Percentiles rank a stretch among this genome's conserved stretches.
These are phyloP conservation scores for Populus simonii DNA, from an alignment of 345 rosid genomes.

Conservation along the genomic window DNA sequence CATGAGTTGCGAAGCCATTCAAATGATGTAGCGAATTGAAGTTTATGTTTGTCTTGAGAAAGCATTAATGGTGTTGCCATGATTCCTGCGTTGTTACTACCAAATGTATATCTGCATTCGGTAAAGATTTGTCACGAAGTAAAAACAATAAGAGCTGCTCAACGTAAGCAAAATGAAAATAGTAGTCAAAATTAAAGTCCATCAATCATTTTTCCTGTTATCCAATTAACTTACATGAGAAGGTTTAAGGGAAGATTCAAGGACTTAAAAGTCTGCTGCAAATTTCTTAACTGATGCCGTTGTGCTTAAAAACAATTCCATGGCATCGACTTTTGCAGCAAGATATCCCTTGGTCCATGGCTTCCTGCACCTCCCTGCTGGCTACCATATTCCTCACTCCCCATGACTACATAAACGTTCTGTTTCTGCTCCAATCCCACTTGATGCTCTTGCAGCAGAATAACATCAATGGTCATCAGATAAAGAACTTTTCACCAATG, in stretches of 20 bases:
- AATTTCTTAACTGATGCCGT: conserved; percentile 20
- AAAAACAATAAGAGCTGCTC: neutral
- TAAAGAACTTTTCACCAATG: neutral
- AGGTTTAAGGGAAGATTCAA: conserved; percentile 16
- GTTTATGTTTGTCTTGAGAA: conserved; percentile 47
- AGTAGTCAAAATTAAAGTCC: neutral
- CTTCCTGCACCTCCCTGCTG: conserved; percentile 12
- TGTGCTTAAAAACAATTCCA: conserved; percentile 21
- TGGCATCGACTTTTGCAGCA: conserved; percentile 22
- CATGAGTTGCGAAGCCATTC: neutral
- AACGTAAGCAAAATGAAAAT: neutral
- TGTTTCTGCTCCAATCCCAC: conserved; percentile 75
- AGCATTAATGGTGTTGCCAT: conserved; percentile 42
- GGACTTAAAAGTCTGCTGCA: conserved; percentile 13
- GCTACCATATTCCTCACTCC: conserved; percentile 10
- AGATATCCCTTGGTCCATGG: conserved; percentile 21
- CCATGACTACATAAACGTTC: conserved; percentile 20
- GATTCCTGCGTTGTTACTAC: conserved; percentile 68
- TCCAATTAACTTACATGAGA: conserved; percentile 18
- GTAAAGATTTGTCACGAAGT: neutral
- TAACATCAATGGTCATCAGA: neutral
- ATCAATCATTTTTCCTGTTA: neutral
- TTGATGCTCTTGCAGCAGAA: conserved; percentile 58
- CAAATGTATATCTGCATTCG: neutral
- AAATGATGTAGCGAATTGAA: conserved; percentile 43